Percentiles rank a stretch among this genome's conserved stretches.
Conservation (phyloP, 805 yeast genomes). For the Maudiozyma saulgeensis region DNA sequence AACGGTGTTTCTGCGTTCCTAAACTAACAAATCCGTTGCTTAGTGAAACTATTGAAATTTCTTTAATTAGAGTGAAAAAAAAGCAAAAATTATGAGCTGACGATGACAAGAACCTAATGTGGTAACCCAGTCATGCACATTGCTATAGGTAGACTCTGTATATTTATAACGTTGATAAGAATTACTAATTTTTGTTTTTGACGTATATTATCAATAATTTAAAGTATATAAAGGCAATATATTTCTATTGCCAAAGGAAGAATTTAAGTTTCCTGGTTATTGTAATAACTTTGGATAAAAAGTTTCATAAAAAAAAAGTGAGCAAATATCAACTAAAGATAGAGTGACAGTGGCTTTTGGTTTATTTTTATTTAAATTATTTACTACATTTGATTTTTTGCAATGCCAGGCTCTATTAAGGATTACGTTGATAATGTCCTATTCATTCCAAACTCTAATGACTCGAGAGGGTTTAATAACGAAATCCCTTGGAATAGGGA, state of each 20-base stretch:
- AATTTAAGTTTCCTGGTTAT: too few species aligned
- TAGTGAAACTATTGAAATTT: too few species aligned
- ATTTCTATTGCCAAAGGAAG: background rate
- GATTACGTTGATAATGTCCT: conserved; percentile 8
- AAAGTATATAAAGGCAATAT: background rate
- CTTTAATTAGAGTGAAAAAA: too few species aligned
- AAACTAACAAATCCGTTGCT: too few species aligned
- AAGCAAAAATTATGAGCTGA: background rate
- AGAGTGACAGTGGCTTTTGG: too few species aligned
- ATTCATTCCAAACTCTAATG: background rate
- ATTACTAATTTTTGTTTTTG: background rate
- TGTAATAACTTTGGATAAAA: too few species aligned
- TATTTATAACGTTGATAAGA: background rate
- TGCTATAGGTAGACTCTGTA: background rate
- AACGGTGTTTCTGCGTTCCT: too few species aligned
- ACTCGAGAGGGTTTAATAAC: background rate
- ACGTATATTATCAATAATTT: background rate
- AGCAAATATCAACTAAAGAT: too few species aligned
- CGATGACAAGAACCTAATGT: background rate
- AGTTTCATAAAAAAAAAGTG: too few species aligned
- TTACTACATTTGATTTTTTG: too few species aligned
- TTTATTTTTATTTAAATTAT: too few species aligned
- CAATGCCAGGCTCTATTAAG: conserved; percentile 4
- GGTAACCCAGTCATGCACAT: background rate
- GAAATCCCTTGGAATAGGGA: background rate